phyloP scores from a whole-genome alignment of 2,329 filamentous ascomycete species.

The Tolypocladium ovalisporum region DNA sequence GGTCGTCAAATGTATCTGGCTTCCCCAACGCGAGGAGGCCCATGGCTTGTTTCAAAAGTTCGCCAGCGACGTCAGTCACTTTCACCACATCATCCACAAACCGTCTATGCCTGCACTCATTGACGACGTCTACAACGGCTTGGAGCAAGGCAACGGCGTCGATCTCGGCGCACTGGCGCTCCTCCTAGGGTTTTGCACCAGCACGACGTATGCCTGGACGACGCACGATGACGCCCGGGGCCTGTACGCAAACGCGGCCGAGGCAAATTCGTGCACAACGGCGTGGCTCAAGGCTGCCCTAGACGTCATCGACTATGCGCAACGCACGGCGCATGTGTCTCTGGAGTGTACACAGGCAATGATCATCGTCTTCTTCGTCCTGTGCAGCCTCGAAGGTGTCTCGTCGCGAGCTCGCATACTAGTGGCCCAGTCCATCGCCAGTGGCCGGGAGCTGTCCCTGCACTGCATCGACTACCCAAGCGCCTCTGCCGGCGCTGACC shows the following conservation, averaged over 20 bases:
- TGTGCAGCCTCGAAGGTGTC: slow-evolving; percentile 26
- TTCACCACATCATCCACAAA: slow-evolving; percentile 20
- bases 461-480: slow-evolving; percentile 27
- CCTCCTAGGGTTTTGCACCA: slow-evolving; percentile 17
- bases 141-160: slow-evolving; percentile 12
- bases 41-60: slow-evolving; percentile 19
- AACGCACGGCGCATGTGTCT: slow-evolving; percentile 14
- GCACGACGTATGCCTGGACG: slow-evolving; percentile 20
- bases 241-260: slow-evolving; percentile 13
- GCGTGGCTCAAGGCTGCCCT: slow-evolving; percentile 23
- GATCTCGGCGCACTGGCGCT: slow-evolving; percentile 15
- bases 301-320: slow-evolving; percentile 22
- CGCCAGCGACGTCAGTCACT: slow-evolving; percentile 15
- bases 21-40: slow-evolving; percentile 20
- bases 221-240: slow-evolving; percentile 13
- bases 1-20: slow-evolving; percentile 21
- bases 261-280: slow-evolving; percentile 16
- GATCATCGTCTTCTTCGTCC: slow-evolving; percentile 23
- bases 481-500: slow-evolving; percentile 6
- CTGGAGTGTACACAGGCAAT: slow-evolving; percentile 26
- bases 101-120: slow-evolving; percentile 16
- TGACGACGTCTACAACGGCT: slow-evolving; percentile 17
- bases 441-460: slow-evolving; percentile 22
- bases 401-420: slow-evolving; percentile 20
- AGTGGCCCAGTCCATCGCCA: slow-evolving; percentile 15